Evolutionary conservation across 106 monocot genomes (phyloP), one percentile per base, ranked within the genome.

Genomic region (Dioscorea dumetorum): DNA sequence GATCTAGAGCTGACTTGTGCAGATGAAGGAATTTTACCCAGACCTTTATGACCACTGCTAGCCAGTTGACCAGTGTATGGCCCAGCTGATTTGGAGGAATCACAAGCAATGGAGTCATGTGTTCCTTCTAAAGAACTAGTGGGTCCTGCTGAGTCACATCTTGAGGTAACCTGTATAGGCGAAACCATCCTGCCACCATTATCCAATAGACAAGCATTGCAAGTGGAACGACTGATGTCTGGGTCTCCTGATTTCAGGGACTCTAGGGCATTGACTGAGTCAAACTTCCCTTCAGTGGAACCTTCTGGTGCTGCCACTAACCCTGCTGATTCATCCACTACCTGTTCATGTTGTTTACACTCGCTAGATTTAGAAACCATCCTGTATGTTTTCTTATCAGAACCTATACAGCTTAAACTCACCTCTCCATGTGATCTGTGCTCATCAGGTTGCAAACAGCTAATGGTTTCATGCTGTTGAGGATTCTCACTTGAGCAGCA

Each of bases 21-120:
- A 68, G 67, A 72, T 58, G 77, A 58, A 79, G 76, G 72, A 67
- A 53, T 76, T 64, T 87, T 86, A 49, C 65, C 71, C 61, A 9
- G 20, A 71, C 54, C 62, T 21, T 88, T 83, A 50, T 56, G 60
- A 10, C 22, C 50, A 62, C 21, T 63, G 17, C 63, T 24, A n/a
- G 18, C 23, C 67, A 65, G 56, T n/a, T 28, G 57, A 49, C 35
- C 63, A 12, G 48, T 49, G 50, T 67, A 57, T 62, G 66, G 60
- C 20, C 32, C 60, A 50, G 48, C 62, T 8, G 68, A 65, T 32
- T 78, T 80, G 12, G 20, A 32, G n/a, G 71, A 34, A 66, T 67
- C 66, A 57, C 54, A 56, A 74, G 32, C 35, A 73, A 41, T 10
- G 10, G 41, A 41, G 41, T 41, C 41, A 41, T 41, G 10, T 41